Base-by-base conservation (phyloP, 2,329 filamentous ascomycete species). In the Colletotrichum orchidophilum region DNA sequence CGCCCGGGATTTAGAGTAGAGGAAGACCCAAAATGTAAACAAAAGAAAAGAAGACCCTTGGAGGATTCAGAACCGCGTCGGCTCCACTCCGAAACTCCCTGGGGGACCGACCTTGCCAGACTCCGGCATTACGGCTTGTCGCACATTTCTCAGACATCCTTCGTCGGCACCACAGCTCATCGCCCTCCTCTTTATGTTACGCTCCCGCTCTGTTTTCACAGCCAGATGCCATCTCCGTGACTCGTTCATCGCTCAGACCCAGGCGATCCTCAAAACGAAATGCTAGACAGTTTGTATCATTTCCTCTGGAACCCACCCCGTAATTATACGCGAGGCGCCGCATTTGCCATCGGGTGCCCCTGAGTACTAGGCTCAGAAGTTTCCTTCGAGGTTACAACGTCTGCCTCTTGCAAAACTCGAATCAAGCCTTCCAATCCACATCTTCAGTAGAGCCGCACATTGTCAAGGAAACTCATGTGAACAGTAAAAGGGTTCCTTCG, bases 401-500 rank as follows among this genome's bases (percentile, higher is more conserved):
- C n/a, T n/a, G n/a, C n/a, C n/a, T n/a, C n/a, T n/a, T n/a, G n/a
- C n/a, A n/a, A n/a, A n/a, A n/a, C n/a, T n/a, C n/a, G n/a, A n/a
- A n/a, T n/a, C n/a, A n/a, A n/a, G n/a, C n/a, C n/a, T n/a, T n/a
- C n/a, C n/a, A n/a, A n/a, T n/a, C n/a, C n/a, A 12, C 5, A 11
- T 13, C 11, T 1, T 11, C 7, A n/a, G n/a, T n/a, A n/a, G n/a
- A n/a, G 3, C 24, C 12, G 24, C 4, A 29, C n/a, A 11, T 9
- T 5, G 6, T 3, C 5, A 46, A 18, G 24, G 15, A 31, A 24
- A 2, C 5, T 4, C 2, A 12, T 29, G 5, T 67, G 63, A 71
- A 71, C 68, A 71, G 63, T 71, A n/a, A 68, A 62, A 71, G 50
- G 55, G 42, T 49, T 52, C 55, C 52, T 42, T 62, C 66, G 53